Evolutionary conservation across 1,284 basidiomycete genomes (phyloP), one percentile per base, ranked within the genome.

Genomic region (Apiotrichum laibachii): DNA sequence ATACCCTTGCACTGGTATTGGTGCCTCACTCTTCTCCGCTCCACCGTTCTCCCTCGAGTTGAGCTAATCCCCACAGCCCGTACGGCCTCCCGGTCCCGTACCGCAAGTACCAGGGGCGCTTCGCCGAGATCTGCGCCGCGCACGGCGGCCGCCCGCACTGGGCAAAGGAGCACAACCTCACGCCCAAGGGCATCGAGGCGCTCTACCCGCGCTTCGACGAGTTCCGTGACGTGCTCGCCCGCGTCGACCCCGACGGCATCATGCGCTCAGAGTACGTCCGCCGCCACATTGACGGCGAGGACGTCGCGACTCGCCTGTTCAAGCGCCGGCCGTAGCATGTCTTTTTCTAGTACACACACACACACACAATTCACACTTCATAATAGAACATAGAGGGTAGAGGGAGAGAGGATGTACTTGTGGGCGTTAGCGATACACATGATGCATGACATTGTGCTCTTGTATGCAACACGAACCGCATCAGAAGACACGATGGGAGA

Each of bases 131-230:
- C 66, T 77, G 95, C 66, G 77, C 82, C 37, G 81, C 82, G 42
- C 85, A 93, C 77, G 83, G 84, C 50, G 94, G 93, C 10, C 84
- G 91, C 56, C 93, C 95, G 5, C 95, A 99, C 81, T 99, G 95
- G 95, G 96, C 94, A 0, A 99, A 99, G 79, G 85, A 92, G 22
- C 95, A 99, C 76, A 80, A 81, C 22, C 83, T 93, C 54, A 82
- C 83, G 47, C 89, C 89, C 0, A 82, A 83, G 46, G 80, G 82
- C 48, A 82, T 97, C 56, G 82, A 84, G 57, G 72, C 73, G 61
- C 79, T 90, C 31, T 99, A 97, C 77, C 90, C 93, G 34, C 84
- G 84, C 59, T 93, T 95, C 77, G 83, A 86, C 66, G 87, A 92
- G 64, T 98, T 93, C 78, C 79, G 86, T 31, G 72, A 77, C 18